Conservation (phyloP, 306 rosid genomes). For the Glycine latifolia region DNA sequence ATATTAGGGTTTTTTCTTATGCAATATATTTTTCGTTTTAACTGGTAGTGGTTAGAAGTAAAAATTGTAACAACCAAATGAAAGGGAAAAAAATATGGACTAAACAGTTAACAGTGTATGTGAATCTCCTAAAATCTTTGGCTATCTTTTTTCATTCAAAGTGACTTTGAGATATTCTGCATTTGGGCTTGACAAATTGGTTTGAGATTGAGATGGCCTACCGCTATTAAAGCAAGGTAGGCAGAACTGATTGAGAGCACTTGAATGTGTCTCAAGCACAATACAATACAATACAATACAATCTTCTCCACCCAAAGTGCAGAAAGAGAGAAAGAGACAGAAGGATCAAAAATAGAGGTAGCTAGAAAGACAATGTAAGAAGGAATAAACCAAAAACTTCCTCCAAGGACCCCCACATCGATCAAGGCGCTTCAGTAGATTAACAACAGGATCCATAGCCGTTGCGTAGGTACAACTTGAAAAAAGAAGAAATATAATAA, state of each 20-base stretch:
- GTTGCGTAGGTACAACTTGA: slow-evolving; percentile 49
- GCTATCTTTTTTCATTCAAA: no score
- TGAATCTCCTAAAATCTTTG: neutral
- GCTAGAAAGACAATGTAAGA: slow-evolving; percentile 33
- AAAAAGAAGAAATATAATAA: slow-evolving; percentile 35
- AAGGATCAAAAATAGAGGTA: slow-evolving; percentile 24
- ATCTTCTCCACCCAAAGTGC: slow-evolving; percentile 32
- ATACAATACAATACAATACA: slow-evolving; percentile 18
- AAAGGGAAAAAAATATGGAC: neutral
- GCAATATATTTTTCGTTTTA: neutral
- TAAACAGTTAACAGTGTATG: neutral
- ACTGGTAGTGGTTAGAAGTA: neutral
- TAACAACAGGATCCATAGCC: slow-evolving; percentile 12
- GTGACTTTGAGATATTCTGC: neutral
- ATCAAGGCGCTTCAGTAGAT: slow-evolving; percentile 39
- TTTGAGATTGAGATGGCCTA: slow-evolving; percentile 39
- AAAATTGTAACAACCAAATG: slow-evolving; percentile 6
- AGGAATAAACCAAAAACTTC: slow-evolving; percentile 51
- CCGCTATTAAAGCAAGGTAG: slow-evolving; percentile 38
- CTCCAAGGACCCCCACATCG: slow-evolving; percentile 53
- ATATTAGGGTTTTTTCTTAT: neutral
- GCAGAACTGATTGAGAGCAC: slow-evolving; percentile 45
- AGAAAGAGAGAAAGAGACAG: neutral
- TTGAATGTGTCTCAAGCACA: slow-evolving; percentile 34
- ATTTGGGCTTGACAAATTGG: slow-evolving; percentile 34